Evolutionary conservation across 257 asterid species (phyloP), one percentile per base, ranked within the genome.

Genomic region (Plantago ovata): DNA sequence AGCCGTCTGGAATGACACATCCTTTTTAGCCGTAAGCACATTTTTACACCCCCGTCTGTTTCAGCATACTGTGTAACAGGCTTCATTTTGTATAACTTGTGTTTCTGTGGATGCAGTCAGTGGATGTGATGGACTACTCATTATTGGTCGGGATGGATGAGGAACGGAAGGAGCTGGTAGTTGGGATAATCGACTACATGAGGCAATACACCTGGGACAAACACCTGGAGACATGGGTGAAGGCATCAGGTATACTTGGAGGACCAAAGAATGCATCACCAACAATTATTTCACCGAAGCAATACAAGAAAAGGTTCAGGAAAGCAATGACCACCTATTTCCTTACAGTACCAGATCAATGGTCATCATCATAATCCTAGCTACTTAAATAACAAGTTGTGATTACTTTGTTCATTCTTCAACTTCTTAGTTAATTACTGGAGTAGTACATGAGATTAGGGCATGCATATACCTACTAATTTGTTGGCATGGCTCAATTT

Each of bases 181-280:
- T 93, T 64, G 97, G 97, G 67, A 93, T 93, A 63, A 93, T 93
- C 0, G 97, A 93, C 61, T 93, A 72, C 86, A 89, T 93, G 92
- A 89, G 99, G 58, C 97, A 89, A 23, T 93, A 89, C 50, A 93
- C 99, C 11, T 93, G 97, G 99, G 99, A 93, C 83, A 93, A 93
- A 82, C 99, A 86, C 41, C 60, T 89, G 80, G 99, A 93, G 89
- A 86, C 95, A 23, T 89, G 97, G 96, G 96, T 86, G 14, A 86
- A 89, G 69, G 87, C 96, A 0, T 78, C 96, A 10, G 99, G 99
- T 11, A 86, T 89, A 38, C 86, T 89, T 10, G 99, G 99, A 43
- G 96, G 97, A 11, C 96, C 90, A 2, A 93, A 69, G 66, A 86
- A 86, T 58, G 90, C 85, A 55, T 78, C 99, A n/a, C 99, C 99